Evolutionary conservation across 2,329 filamentous ascomycete species (phyloP).

Genomic region (Hyphodiscus sp.): DNA sequence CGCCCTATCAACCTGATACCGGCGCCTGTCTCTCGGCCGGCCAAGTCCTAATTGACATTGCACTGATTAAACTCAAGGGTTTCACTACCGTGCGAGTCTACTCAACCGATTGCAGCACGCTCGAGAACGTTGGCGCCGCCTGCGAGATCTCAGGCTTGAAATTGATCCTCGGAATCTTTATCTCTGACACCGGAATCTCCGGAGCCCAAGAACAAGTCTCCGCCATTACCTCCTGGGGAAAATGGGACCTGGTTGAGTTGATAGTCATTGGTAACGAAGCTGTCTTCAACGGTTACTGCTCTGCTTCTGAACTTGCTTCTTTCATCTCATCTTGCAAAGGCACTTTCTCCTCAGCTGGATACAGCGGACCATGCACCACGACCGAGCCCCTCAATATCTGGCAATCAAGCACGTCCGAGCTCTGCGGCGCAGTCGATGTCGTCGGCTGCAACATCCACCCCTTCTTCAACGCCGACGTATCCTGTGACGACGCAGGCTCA

Average conservation of each 20-base stretch:
- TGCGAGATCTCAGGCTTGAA: slow-evolving; percentile 61
- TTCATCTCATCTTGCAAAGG: slow-evolving; percentile 65
- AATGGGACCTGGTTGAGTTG: slow-evolving; percentile 71
- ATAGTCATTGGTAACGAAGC: slow-evolving; percentile 90
- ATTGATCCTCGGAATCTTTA: slow-evolving; percentile 84
- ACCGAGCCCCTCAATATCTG: slow-evolving; percentile 80
- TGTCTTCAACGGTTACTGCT: slow-evolving; percentile 66
- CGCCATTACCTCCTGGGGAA: slow-evolving; percentile 63
- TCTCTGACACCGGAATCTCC: slow-evolving; percentile 55
- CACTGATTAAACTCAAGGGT: slow-evolving; percentile 54
- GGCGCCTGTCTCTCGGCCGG: slow-evolving; percentile 58
- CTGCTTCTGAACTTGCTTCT: slow-evolving; percentile 54
- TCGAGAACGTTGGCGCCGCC: slow-evolving; percentile 67
- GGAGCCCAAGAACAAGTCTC: slow-evolving; percentile 62
- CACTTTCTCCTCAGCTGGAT: slow-evolving; percentile 57
- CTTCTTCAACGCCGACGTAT: slow-evolving; percentile 76
- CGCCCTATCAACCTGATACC: slow-evolving; percentile 53
- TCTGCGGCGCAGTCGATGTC: slow-evolving; percentile 73
- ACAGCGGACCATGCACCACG: slow-evolving; percentile 71
- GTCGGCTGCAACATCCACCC: slow-evolving; percentile 85
- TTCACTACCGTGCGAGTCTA: slow-evolving; percentile 76
- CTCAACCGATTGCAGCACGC: slow-evolving; percentile 82
- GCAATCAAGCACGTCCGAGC: slow-evolving; percentile 50
- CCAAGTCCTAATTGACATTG: slow-evolving; percentile 56
- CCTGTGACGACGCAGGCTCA: slow-evolving; percentile 59